Evolutionary conservation across 441 rosid species (phyloP).

Genomic region (Arabidopsis lyrata): DNA sequence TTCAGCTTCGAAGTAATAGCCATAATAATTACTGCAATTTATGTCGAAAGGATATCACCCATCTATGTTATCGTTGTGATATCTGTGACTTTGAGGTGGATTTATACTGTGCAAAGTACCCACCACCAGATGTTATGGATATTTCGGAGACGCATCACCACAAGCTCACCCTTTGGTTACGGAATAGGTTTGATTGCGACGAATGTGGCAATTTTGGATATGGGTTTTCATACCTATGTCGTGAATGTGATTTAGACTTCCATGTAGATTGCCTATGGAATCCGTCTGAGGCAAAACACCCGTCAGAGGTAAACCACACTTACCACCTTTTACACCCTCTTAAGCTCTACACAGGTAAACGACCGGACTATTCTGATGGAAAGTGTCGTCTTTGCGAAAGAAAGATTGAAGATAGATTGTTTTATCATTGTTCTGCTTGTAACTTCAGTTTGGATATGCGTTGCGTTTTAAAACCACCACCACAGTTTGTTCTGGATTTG

Average conservation of each 20-base stretch:
- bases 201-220: too few species aligned
- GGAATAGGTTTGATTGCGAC: too few species aligned
- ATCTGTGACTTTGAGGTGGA: neutral
- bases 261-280: too few species aligned
- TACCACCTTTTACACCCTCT: neutral
- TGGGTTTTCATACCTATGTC: neutral
- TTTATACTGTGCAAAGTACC: neutral
- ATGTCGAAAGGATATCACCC: too few species aligned
- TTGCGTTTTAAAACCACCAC: neutral
- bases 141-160: neutral
- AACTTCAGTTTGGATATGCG: neutral
- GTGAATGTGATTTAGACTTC: too few species aligned
- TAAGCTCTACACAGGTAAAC: neutral
- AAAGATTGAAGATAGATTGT: neutral
- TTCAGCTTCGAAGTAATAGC: too few species aligned
- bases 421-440: neutral
- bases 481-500: neutral
- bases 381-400: too few species aligned
- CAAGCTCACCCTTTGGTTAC: neutral
- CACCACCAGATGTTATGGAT: neutral
- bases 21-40: too few species aligned
- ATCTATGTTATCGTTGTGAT: conserved; percentile 19
- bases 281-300: too few species aligned
- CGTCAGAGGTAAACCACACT: neutral
- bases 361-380: too few species aligned